These are phyloP conservation scores for Dittrichia graveolens DNA, from an alignment of 129 eudicot genomes.

Conservation along the genomic window DNA sequence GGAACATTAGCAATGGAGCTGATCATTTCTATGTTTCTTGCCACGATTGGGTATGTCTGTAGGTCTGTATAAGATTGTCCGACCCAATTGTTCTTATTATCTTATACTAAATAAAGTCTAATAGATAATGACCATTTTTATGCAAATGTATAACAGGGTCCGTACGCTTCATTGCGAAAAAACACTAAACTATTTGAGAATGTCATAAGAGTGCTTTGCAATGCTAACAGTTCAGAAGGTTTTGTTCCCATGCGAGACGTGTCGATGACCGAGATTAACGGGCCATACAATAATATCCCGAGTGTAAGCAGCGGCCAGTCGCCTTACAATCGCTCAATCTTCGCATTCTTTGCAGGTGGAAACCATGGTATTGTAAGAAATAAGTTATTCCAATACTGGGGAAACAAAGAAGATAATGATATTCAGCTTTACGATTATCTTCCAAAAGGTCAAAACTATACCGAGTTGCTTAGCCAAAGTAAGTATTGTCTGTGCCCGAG, in stretches of 20 bases:
- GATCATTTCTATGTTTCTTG: slow-evolving; percentile 93
- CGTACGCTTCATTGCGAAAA: slow-evolving; percentile 34
- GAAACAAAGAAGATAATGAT: slow-evolving; percentile 50
- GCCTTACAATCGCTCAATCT: slow-evolving; percentile 50
- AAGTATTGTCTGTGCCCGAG: slow-evolving; percentile 79
- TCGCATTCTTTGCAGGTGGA: slow-evolving; percentile 83
- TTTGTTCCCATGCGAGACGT: slow-evolving; percentile 66
- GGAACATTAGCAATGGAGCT: slow-evolving; percentile 79
- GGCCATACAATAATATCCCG: slow-evolving; percentile 40
- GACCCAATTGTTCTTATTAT: not conserved
- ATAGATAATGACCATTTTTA: too few relatives aligned
- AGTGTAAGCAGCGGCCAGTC: slow-evolving; percentile 46
- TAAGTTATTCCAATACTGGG: slow-evolving; percentile 62
- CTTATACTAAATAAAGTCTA: too few relatives aligned
- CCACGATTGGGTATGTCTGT: slow-evolving; percentile 63
- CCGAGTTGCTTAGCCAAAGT: slow-evolving; percentile 45
- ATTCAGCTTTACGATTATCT: slow-evolving; percentile 55
- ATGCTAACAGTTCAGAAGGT: slow-evolving; percentile 72
- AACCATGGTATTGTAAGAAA: slow-evolving; percentile 67
- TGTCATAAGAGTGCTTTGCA: slow-evolving; percentile 70
- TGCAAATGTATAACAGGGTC: slow-evolving; percentile 40
- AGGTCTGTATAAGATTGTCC: not conserved
- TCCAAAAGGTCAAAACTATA: slow-evolving; percentile 49
- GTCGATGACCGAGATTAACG: slow-evolving; percentile 65
- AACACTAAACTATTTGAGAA: slow-evolving; percentile 42